Base-by-base conservation (phyloP, 2,329 filamentous ascomycete genomes). In the Aspergillus chevalieri region DNA sequence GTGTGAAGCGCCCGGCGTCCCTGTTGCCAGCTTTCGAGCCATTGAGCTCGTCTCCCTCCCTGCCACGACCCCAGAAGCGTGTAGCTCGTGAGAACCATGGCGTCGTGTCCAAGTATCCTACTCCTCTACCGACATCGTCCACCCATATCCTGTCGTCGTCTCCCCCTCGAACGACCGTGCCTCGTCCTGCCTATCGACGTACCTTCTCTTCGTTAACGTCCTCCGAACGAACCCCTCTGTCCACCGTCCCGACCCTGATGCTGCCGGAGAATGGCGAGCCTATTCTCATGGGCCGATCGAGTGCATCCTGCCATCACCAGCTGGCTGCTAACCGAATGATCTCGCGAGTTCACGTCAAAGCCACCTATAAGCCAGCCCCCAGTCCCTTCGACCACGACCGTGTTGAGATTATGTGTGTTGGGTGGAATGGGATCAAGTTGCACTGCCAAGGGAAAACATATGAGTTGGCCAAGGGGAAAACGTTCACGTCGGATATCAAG, bases 391-490 rank as follows among this genome's bases (percentile, higher is more conserved):
- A 88, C 58, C 78, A 83, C 54, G 88, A 87, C 67, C 85, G 83
- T 68, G 82, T 98, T 43, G 88, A 95, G 69, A 86, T 98, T 60
- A 79, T 89, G 62, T 98, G 93, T 76, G 82, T 87, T 63, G 93
- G 93, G 19, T 97, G 92, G 92, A 98, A 98, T 68, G 93, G 93
- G 14, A 78, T 93, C 57, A 95, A 89, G 74, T 74, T 98, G 58
- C 90, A 95, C 72, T 96, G 89, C 74, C 86, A 92, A 70, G 89
- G 89, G 49, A 84, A 85, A 57, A 86, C 89, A 3, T 92, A 88
- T 77, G 89, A 95, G 57, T 72, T 98, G 62, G 79, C 77, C 56
- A 96, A 95, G 74, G 89, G 87, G 15, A 90, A 95, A 66, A 87
- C 83, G 45, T 97, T 96, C 70, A 86, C 85, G 43, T 95, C 90